Conservation (phyloP, 2,329 filamentous ascomycete genomes). For the Paracamarosporium sp. region DNA sequence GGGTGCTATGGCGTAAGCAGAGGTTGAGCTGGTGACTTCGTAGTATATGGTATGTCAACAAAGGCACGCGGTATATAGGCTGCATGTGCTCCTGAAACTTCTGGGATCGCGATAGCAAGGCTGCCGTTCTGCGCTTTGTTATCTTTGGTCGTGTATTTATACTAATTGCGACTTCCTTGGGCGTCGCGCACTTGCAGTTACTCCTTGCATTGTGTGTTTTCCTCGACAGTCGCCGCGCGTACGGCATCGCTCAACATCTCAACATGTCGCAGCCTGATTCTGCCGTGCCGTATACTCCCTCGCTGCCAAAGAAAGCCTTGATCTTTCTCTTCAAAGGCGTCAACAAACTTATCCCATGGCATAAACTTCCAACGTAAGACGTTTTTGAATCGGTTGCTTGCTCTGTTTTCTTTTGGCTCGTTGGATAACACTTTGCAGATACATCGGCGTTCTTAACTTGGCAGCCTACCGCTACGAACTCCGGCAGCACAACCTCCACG, state of each 20-base stretch:
- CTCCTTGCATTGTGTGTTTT: too few relatives aligned
- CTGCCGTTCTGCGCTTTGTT: not conserved
- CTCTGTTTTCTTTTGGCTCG: too few relatives aligned
- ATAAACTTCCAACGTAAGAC: slow-evolving; percentile 51
- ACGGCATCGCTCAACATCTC: not conserved
- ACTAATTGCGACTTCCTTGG: not conserved
- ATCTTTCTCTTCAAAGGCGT: slow-evolving; percentile 47
- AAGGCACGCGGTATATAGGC: slow-evolving; percentile 2
- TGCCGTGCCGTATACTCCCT: slow-evolving; percentile 14
- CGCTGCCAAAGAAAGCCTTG: slow-evolving; percentile 22
- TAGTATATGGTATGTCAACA: not conserved
- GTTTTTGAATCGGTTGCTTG: too few relatives aligned
- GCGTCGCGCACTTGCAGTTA: not conserved
- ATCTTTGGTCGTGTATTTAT: not conserved
- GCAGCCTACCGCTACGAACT: slow-evolving; percentile 51
- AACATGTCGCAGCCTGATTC: slow-evolving; percentile 7
- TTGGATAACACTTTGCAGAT: too few relatives aligned
- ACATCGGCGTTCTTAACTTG: slow-evolving; percentile 52
- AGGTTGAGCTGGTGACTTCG: slow-evolving; percentile 1
- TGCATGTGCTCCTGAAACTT: slow-evolving; percentile 1
- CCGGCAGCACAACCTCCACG: slow-evolving; percentile 53
- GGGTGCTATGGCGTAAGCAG: slow-evolving; percentile 1
- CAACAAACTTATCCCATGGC: slow-evolving; percentile 51
- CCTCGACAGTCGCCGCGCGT: too few relatives aligned
- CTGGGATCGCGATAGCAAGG: not conserved